Percentiles rank a stretch among this genome's conserved stretches.
Evolutionary conservation across 805 yeast genomes (phyloP).

Genomic region (Saturnispora saitoi): DNA sequence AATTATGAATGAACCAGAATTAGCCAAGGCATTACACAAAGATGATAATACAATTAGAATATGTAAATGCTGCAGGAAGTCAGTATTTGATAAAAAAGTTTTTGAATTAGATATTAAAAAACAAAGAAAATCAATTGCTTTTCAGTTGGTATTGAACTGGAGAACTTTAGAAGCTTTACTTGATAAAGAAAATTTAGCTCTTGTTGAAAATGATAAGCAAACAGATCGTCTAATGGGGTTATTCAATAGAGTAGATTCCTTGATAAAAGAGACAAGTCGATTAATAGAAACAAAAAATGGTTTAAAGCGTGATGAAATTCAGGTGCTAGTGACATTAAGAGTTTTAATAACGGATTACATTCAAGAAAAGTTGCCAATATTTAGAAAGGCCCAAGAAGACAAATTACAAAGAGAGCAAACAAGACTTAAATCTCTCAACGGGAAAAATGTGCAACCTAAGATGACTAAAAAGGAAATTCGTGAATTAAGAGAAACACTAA

Average conservation of each 20-base stretch:
- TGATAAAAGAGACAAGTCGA: constrained; percentile 34
- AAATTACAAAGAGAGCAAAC: constrained; percentile 14
- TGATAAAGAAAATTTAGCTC: constrained; percentile 19
- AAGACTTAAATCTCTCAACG: constrained; percentile 2
- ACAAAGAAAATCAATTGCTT: constrained; percentile 25
- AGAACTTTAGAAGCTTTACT: constrained; percentile 18
- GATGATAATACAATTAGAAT: constrained; percentile 39
- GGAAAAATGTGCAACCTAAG: constrained; percentile 11
- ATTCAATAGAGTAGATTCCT: constrained; percentile 42
- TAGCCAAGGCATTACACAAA: constrained; percentile 1
- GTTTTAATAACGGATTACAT: constrained; percentile 49
- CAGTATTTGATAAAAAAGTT: constrained; percentile 48
- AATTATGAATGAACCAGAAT: constrained; percentile 22
- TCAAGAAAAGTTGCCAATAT: constrained; percentile 56
- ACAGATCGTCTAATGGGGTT: constrained; percentile 20
- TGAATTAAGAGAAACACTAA: constrained; percentile 57
- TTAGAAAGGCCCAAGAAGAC: constrained; percentile 48
- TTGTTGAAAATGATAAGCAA: constrained; percentile 29
- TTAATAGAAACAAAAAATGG: not conserved
- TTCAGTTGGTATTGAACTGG: constrained; percentile 31
- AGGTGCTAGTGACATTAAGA: constrained; percentile 46
- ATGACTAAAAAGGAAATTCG: constrained; percentile 48
- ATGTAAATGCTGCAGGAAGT: constrained; percentile 62
- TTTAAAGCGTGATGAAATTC: constrained; percentile 32
- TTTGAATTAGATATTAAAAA: constrained; percentile 34